Evolutionary conservation across 2,329 filamentous ascomycete genomes (phyloP).

Genomic region (Colletotrichum sp.): DNA sequence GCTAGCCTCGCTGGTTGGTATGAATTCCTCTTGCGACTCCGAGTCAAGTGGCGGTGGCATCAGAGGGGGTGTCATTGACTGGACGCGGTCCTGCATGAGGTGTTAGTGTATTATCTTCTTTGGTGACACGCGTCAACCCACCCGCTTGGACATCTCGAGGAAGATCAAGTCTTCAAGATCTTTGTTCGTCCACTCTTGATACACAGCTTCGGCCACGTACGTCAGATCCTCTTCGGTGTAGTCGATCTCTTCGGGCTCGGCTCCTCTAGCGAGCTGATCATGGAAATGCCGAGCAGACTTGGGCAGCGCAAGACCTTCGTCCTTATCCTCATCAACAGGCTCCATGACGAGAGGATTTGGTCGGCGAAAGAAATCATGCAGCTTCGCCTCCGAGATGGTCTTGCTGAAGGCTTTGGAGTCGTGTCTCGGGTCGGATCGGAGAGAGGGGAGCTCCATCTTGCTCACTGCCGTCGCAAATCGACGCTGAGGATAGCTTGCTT

Average conservation of each 20-base stretch:
- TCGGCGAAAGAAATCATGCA: background rate
- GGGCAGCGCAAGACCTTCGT: slow-evolving; percentile 16
- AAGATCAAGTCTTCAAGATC: background rate
- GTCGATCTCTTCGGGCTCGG: slow-evolving; percentile 3
- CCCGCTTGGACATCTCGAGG: background rate
- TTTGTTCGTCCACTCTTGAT: background rate
- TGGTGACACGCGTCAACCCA: background rate
- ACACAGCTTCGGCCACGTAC: background rate
- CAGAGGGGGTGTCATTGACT: background rate
- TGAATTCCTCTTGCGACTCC: slow-evolving; percentile 18
- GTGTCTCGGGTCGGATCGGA: background rate
- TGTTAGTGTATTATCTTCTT: background rate
- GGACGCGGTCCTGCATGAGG: background rate
- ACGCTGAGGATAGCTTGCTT: background rate
- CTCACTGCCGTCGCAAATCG: background rate
- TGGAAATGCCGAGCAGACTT: background rate
- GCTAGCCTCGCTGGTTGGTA: slow-evolving; percentile 23
- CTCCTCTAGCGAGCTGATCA: background rate
- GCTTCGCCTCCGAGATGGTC: background rate
- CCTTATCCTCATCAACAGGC: slow-evolving; percentile 13
- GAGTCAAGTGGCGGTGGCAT: background rate
- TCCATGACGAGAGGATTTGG: slow-evolving; percentile 4
- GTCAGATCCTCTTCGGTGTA: background rate
- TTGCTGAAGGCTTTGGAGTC: background rate
- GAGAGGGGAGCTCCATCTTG: slow-evolving; percentile 6